Base-by-base conservation (phyloP, 768 basidiomycete genomes). In the Xerocomellus chrysenteron region DNA sequence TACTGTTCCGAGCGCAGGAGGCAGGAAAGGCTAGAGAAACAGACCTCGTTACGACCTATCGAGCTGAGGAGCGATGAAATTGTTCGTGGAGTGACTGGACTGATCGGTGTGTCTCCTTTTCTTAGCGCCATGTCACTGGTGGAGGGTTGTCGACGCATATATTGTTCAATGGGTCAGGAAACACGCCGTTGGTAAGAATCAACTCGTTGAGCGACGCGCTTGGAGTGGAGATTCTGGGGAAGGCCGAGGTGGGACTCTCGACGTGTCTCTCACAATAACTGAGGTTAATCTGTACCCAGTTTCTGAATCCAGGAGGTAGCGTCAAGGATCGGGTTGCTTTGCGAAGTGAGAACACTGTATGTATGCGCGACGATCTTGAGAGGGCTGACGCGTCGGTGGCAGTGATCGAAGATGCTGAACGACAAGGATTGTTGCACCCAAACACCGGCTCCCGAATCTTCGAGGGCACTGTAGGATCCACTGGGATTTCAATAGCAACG, bases 301-400 rank as follows among this genome's bases (percentile, higher is more conserved):
- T 88, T 68, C 69, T 98, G 57, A 99, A 99, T 72, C 96, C 97
- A 1, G 96, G 96, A 26, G 97, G 97, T 40, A 98, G 95, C 52
- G 90, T 98, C 48, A 99, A 99, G 71, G 97, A 99, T 71, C 84
- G 97, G 32, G 96, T 98, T n/a, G 96, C 95, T 0, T 71, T 98
- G 57, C 82, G 86, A 71, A 92, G 95, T 97, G 66, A 57, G 84
- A 62, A 17, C 10, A 5, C 13, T 21, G 49, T 47, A 42, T 52
- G 44, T 56, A 47, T 47, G 36, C 57, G 40, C 32, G 1, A 4
- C 3, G 21, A 58, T 52, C 26, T 24, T 12, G n/a, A 4, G 2
- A 47, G 47, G 33, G 40, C 45, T 55, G 12, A 47, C 35, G 7
- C 24, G n/a, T 26, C 28, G 5, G 33, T 17, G 28, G 17, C 68